phyloP scores from a whole-genome alignment of 2,329 filamentous ascomycete genomes.

The Sclerotinia glacialis region DNA sequence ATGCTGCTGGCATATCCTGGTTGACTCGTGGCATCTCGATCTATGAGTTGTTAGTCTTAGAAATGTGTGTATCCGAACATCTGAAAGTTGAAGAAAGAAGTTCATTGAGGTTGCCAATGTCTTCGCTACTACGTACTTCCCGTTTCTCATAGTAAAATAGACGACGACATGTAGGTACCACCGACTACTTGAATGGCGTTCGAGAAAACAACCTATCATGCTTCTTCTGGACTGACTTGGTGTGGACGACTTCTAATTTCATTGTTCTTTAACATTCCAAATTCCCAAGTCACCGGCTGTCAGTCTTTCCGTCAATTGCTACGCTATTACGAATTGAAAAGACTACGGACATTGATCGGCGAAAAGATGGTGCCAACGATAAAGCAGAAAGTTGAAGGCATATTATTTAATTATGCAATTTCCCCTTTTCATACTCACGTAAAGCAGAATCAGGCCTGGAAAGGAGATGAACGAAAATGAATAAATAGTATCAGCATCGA shows the following conservation, averaged over 20 bases:
- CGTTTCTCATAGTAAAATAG: neutral
- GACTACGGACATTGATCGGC: neutral
- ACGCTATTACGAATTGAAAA: neutral
- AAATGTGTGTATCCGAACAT: neutral
- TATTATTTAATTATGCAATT: neutral
- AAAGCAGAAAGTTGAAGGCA: neutral
- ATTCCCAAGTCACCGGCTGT: neutral
- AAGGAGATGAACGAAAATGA: neutral
- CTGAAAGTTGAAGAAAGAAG: neutral
- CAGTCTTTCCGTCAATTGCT: neutral
- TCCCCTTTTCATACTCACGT: neutral
- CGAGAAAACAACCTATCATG: neutral
- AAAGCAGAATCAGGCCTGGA: neutral
- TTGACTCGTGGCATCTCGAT: neutral
- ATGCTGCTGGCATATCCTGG: neutral
- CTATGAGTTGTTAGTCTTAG: neutral
- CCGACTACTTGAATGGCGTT: neutral
- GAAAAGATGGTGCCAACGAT: neutral
- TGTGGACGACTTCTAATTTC: neutral
- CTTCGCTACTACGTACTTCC: neutral
- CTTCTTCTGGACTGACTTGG: conserved; percentile 1
- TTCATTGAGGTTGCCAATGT: neutral
- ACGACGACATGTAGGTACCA: too few species aligned
- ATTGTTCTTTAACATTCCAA: neutral
- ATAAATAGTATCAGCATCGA: neutral